Evolutionary conservation across 345 rosid species (phyloP), one percentile per base, ranked within the genome.

Genomic region (Boechera retrofracta): DNA sequence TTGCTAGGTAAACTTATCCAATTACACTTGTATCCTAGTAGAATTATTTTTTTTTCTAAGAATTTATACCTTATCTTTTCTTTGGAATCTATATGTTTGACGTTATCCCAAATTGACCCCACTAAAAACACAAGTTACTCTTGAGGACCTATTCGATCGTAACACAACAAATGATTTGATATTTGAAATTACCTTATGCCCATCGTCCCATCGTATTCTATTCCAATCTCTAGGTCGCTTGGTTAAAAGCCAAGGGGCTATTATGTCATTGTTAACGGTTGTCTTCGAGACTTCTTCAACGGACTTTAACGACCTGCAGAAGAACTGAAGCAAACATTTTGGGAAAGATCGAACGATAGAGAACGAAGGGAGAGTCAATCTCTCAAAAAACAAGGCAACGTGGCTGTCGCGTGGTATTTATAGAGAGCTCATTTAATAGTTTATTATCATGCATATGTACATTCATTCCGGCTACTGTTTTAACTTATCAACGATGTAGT

Each of bases 41-140:
- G 13, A 39, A 5, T 9, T 51, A 28, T 16, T 49, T 26, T 38
- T 1, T 16, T 56, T 49, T 49, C 6, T 29, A 59, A 48, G 79
- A 76, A 76, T 60, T 13, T 13, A 69, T 69, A 24, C 80, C 70
- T 71, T 77, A 77, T 63, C 76, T 77, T 77, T 55, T 2, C 33
- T 71, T 71, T 71, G 53, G 76, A 77, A 71, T 64, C 66, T 69
- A 70, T 70, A 54, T 33, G 44, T 71, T 77, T 63, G 71, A 71
- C 58, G 67, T 47, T 71, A 70, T 77, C 76, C 39, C 35, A 45
- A 62, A 35, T 45, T 28, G 67, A 71, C 80, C 76, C 76, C 66
- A 77, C 80, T 55, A 21, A 55, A 42, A 70, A 8, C 7, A 39
- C 35, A 63, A 77, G 80, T 70, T 63, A 71, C 76, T 24, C 35